These are phyloP conservation scores for Triticum urartu DNA, from an alignment of 176 grass and related monocot genomes.

Conservation along the genomic window DNA sequence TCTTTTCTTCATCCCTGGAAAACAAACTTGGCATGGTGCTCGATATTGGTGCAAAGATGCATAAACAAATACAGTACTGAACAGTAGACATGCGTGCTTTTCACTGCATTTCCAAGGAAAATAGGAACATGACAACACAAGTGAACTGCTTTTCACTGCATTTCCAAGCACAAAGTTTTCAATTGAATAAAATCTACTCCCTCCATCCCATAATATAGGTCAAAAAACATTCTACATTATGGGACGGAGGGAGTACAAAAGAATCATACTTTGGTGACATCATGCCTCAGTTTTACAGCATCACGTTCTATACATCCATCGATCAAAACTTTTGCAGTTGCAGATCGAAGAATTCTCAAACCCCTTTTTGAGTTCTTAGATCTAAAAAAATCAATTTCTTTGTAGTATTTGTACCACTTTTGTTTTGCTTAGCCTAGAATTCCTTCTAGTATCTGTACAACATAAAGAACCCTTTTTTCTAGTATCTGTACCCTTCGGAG, in stretches of 20 bases:
- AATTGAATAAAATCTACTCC: background rate
- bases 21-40: background rate
- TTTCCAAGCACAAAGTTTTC: background rate
- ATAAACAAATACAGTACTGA: background rate
- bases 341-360: background rate
- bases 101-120: background rate
- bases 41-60: background rate
- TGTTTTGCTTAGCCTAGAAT: background rate
- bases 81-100: background rate
- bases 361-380: background rate
- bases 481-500: no score
- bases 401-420: background rate
- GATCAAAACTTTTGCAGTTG: background rate
- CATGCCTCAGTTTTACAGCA: background rate
- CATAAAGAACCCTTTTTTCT: no score
- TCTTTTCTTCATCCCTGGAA: background rate
- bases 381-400: background rate
- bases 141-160: background rate
- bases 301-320: background rate
- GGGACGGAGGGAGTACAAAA: background rate
- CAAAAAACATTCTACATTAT: no score
- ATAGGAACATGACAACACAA: background rate
- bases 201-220: no score
- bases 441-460: background rate
- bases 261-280: background rate